Evolutionary conservation across 306 rosid genomes (phyloP), one percentile per base, ranked within the genome.

Genomic region (Lotus japonicus): DNA sequence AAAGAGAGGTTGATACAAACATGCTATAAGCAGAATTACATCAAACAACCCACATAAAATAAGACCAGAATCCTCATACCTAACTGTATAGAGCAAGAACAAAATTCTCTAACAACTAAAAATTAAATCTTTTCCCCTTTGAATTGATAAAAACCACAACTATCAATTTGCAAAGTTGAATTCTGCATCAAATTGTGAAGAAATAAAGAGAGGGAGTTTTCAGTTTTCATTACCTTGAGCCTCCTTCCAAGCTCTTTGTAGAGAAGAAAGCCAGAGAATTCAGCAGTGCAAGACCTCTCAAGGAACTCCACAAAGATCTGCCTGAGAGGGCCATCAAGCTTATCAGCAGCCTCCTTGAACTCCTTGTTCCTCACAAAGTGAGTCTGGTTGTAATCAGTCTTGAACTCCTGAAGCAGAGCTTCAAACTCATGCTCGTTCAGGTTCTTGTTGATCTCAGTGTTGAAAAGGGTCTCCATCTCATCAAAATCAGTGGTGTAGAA

Each of bases 201-300:
- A 54, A 14, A 8, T 8, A 63, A 11, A 23, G 58, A 23, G 38
- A 36, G 3, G 1, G 31, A n/a, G n/a, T n/a, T n/a, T n/a, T n/a
- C n/a, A n/a, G 10, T 5, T 31, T 31, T 31, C 2, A 11, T 18
- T 18, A 92, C 98, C 98, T 88, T 94, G 57, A 94, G 97, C 72
- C 99, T 90, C 81, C 97, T 81, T 65, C 99, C 99, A 14, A 94
- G 92, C 84, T 94, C 99, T 63, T 94, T 94, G 89, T 94, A 94
- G 26, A 94, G 97, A 71, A 94, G 96, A 67, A 94, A 94, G 1
- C 99, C 99, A 57, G 99, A 94, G 87, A 94, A 94, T 72, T 94
- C 99, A 64, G 99, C 99, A 75, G 99, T 94, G 21, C 97, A 94
- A 16, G 99, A 94, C 87, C 99, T 85, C 84, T 94, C 97, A 43